Evolutionary conservation across 257 asterid species (phyloP), one percentile per base, ranked within the genome.

Genomic region (Fraxinus pennsylvanica): DNA sequence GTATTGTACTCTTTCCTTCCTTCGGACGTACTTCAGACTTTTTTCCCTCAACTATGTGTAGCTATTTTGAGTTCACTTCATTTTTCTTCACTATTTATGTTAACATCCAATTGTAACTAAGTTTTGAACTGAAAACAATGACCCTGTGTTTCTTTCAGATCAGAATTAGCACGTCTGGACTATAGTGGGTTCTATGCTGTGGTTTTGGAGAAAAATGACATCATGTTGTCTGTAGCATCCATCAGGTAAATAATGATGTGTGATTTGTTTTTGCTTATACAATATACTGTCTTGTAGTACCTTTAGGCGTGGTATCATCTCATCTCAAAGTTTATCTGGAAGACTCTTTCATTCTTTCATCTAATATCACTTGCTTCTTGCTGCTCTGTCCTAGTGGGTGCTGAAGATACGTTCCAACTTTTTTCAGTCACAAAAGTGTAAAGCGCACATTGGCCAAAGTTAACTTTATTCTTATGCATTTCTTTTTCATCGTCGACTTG

Each of bases 131-230:
- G 82, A 80, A 84, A 57, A 47, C 33, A 61, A 21, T 77, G 65
- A 69, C 30, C 75, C 30, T 65, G 77, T 85, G 52, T 78, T 83
- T 85, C 38, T 84, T 80, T 73, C 92, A 96, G 99, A 81, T 96
- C 98, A 70, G 90, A 92, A 59, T 92, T 90, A 85, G 86, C 98
- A 14, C 97, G 99, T 71, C 88, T 96, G 78, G 89, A 92, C 88
- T 96, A 93, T 68, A 76, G 74, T 77, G 98, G 99, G 32, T 96
- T 96, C 80, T 92, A 90, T 88, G 91, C 97, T 1, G 89, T 85
- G 79, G 81, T 92, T 75, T 86, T 96, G 93, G 98, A 96, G 90
- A 93, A 91, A 86, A 89, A 96, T 82, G 99, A 96, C 77, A 83
- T 87, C 22, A 47, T 91, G 80, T 74, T 91, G 80, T 92, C 90